phyloP scores from a whole-genome alignment of 805 yeast genomes.

The Cyberlindnera maritima region DNA sequence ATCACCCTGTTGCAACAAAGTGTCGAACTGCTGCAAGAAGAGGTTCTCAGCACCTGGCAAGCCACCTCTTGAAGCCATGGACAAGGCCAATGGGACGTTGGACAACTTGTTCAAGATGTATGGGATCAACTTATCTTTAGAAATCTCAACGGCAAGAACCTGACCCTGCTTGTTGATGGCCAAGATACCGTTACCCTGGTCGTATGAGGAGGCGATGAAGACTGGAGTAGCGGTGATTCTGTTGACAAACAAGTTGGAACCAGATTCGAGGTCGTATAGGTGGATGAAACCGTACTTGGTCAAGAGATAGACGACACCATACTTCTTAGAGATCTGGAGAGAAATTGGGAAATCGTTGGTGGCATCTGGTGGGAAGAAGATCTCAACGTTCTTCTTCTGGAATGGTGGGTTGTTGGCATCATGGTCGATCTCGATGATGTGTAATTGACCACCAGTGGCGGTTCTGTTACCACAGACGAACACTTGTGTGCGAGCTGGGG shows the following conservation, averaged over 20 bases:
- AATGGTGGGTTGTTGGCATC: conserved; percentile 82
- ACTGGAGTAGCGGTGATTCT: conserved; percentile 95
- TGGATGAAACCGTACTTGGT: conserved; percentile 97
- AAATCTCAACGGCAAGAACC: conserved; percentile 86
- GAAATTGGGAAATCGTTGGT: conserved; percentile 95
- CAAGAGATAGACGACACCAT: conserved; percentile 83
- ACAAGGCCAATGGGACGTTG: conserved; percentile 81
- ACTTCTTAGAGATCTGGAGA: conserved; percentile 78
- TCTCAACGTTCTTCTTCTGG: conserved; percentile 85
- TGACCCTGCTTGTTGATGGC: conserved; percentile 95
- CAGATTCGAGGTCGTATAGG: conserved; percentile 90
- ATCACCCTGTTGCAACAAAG: conserved; percentile 78
- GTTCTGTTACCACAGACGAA: conserved; percentile 92
- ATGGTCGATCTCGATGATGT: conserved; percentile 95
- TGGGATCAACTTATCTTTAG: conserved; percentile 81
- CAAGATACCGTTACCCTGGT: conserved; percentile 76
- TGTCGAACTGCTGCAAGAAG: conserved; percentile 88
- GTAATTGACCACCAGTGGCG: conserved; percentile 74
- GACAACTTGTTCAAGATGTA: conserved; percentile 84
- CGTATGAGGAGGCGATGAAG: conserved; percentile 79
- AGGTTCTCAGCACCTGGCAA: conserved; percentile 95
- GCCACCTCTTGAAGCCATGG: conserved; percentile 92
- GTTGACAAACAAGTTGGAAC: conserved; percentile 89
- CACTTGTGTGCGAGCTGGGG: conserved; percentile 67
- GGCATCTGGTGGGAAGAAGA: conserved; percentile 96